Conservation (phyloP, 148 eudicot genomes). For the Camellia japonica region DNA sequence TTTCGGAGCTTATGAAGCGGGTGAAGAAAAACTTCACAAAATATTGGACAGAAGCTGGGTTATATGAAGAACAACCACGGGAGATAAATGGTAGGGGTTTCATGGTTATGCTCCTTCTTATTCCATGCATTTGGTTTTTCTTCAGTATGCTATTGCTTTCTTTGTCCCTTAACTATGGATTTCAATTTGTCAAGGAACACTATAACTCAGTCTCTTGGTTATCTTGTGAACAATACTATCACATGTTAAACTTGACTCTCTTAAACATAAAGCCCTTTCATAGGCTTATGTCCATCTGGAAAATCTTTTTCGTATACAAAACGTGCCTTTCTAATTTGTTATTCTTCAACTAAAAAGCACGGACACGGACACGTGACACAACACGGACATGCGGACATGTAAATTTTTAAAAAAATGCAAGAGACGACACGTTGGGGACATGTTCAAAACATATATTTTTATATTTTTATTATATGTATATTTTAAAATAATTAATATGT, state of each 20-base stretch:
- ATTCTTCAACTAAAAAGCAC: too few species aligned
- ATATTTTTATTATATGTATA: too few species aligned
- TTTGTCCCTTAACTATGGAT: neutral
- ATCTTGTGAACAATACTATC: neutral
- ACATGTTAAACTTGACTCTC: too few species aligned
- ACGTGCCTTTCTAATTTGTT: neutral
- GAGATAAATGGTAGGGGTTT: constrained; percentile 31
- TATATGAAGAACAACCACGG: constrained; percentile 36
- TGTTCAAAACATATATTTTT: too few species aligned
- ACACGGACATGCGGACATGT: too few species aligned
- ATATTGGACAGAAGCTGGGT: constrained; percentile 58
- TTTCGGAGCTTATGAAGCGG: constrained; percentile 68
- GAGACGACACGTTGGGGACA: too few species aligned
- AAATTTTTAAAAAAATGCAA: too few species aligned
- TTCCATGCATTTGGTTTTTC: neutral
- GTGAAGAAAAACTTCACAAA: constrained; percentile 57
- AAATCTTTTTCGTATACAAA: neutral
- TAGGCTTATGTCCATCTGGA: neutral
- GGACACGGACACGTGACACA: too few species aligned
- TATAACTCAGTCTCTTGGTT: neutral
- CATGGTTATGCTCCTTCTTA: neutral
- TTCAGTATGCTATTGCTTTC: neutral
- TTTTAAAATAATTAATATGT: too few species aligned
- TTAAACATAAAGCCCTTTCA: too few species aligned
- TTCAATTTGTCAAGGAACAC: neutral